Evolutionary conservation across 139 green algal genomes (phyloP), one percentile per base, ranked within the genome.

Genomic region (Cymbomonas tetramitiformis): DNA sequence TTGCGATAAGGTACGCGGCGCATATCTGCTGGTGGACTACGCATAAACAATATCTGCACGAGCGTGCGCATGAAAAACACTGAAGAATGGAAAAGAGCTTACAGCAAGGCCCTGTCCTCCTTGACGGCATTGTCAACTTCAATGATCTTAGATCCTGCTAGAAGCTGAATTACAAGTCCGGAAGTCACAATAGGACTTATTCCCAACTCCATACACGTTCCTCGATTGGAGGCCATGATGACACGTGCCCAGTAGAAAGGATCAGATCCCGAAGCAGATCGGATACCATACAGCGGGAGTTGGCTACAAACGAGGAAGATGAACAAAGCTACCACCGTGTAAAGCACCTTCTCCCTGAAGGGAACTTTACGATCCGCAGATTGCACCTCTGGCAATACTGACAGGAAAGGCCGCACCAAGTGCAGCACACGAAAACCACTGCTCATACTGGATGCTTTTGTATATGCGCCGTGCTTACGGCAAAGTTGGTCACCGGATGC

Each of bases 251-350:
- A 98, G 68, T 96, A 98, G 70, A 96, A 93, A 4, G 90, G 89
- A 70, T 98, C 90, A 9, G 80, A 80, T 39, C 81, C 81, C 15
- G 67, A 69, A 62, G 82, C 83, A 33, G 80, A 83, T 44, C 94
- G 81, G 62, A 98, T 95, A 53, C 90, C 90, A 76, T 96, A 98
- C 1, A 98, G 80, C 10, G 90, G 90, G 33, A 98, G 82, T 66
- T 96, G 90, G 4, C 78, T 90, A 74, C 90, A 98, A 0, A 98
- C 90, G 28, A 98, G 78, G 68, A 96, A 98, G 54, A 98, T 86
- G 41, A 94, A 95, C 28, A 98, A 76, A 3, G 86, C 86, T 12
- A 94, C 79, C 1, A 76, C 74, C 0, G 90, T 96, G 82, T 95
- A 96, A 0, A 94, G 61, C 23, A 85, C 75, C 48, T 86, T 86